Evolutionary conservation across 352 stramenopile genomes (phyloP).

Genomic region (Phytophthora sp.): DNA sequence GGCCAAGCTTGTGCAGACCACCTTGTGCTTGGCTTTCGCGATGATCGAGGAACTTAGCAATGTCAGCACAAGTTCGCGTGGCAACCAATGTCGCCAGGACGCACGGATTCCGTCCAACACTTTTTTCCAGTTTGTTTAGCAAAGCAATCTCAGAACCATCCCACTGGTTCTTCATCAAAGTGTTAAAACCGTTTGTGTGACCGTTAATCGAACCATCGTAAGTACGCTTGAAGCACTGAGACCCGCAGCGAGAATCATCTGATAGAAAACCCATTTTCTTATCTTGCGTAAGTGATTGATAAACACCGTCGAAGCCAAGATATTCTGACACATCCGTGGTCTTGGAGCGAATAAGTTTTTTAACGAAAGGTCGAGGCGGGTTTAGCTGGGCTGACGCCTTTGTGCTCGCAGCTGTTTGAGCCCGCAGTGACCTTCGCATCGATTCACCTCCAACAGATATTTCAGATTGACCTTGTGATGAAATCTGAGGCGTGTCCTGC

Average conservation of each 20-base stretch:
- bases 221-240: constrained; percentile 29
- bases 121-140: constrained; percentile 47
- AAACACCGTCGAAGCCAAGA: constrained; percentile 53
- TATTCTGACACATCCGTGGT: constrained; percentile 63
- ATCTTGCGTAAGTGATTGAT: constrained; percentile 47
- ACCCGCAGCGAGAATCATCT: constrained; percentile 28
- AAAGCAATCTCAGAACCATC: constrained; percentile 46
- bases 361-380: constrained; percentile 33
- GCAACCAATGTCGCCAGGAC: constrained; percentile 42
- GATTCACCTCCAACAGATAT: constrained; percentile 16
- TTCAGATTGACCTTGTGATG: background rate
- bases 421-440: constrained; percentile 45
- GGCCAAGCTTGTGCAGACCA: constrained; percentile 16
- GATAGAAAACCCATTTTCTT: constrained; percentile 32
- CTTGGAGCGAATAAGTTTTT: constrained; percentile 44
- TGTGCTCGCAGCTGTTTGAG: constrained; percentile 59
- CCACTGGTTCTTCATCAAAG: constrained; percentile 28
- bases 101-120: constrained; percentile 49
- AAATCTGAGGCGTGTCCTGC: background rate
- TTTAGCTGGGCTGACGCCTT: constrained; percentile 53
- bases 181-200: background rate
- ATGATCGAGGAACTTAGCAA: constrained; percentile 31
- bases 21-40: constrained; percentile 4
- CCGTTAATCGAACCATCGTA: too few relatives aligned
- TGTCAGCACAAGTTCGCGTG: constrained; percentile 50